A percentile compares a stretch with the other conserved stretches of the same genome.
phyloP scores from a whole-genome alignment of 2,329 filamentous ascomycete genomes.

The Raffaelea deltoideospora region DNA sequence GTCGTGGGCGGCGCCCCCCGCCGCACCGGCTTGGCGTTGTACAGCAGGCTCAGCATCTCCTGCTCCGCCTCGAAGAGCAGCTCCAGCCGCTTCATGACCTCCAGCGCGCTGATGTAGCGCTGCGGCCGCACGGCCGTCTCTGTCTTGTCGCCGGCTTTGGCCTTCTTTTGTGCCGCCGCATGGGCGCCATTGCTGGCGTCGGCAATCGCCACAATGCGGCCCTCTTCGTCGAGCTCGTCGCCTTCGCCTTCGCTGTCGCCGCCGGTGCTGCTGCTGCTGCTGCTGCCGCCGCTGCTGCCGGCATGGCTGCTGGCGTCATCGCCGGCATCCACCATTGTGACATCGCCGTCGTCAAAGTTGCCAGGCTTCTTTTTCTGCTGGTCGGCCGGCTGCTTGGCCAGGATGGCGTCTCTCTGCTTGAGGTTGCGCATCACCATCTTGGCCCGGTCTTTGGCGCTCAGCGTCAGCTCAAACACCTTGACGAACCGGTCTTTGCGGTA shows the following conservation, averaged over 20 bases:
- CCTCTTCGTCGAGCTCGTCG: slow-evolving; percentile 34
- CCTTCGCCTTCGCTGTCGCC: too few species aligned
- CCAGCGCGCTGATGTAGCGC: slow-evolving; percentile 66
- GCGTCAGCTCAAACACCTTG: slow-evolving; percentile 81
- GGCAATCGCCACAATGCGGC: slow-evolving; percentile 41
- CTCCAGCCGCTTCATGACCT: slow-evolving; percentile 64
- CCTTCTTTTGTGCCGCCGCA: too few species aligned
- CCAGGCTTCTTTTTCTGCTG: too few species aligned
- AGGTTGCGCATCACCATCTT: slow-evolving; percentile 72
- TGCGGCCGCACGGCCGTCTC: slow-evolving; percentile 32
- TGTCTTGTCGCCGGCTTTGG: slow-evolving; percentile 25
- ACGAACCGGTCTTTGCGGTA: slow-evolving; percentile 84
- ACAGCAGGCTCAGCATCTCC: slow-evolving; percentile 72
- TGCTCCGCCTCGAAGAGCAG: slow-evolving; percentile 78
- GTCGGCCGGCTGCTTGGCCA: too few species aligned
- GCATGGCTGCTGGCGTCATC: too few species aligned
- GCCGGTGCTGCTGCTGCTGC: too few species aligned
- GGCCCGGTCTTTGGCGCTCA: slow-evolving; percentile 58
- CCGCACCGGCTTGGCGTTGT: slow-evolving; percentile 53
- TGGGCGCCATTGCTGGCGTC: too few species aligned
- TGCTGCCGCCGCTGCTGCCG: too few species aligned
- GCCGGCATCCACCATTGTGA: slow-evolving; percentile 23
- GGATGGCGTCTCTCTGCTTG: too few species aligned
- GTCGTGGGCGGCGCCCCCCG: slow-evolving; percentile 43
- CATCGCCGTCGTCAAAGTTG: slow-evolving; percentile 52